Base-by-base conservation (phyloP, 2,329 filamentous ascomycete genomes). In the Aspergillus sojae region DNA sequence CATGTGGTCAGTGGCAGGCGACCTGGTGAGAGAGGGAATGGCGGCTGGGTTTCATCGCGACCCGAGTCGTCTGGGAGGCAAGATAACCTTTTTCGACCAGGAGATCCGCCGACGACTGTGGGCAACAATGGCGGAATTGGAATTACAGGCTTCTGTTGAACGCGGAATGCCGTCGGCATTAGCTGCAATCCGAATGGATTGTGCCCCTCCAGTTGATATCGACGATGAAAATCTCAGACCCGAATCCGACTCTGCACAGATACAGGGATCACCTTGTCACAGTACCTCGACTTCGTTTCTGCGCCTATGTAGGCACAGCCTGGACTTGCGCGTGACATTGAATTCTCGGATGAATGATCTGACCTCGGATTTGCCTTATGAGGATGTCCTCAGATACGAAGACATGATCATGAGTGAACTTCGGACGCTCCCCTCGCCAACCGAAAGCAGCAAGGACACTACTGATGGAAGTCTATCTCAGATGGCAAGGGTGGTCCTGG, bases 11-110 rank as follows among this genome's bases (percentile, higher is more conserved):
- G 75, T 79, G 11, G 76, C 79, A 2, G 83, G 83, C 1, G 79
- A 78, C 28, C 65, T 86, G 5, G 65, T 86, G 7, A 74, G 82
- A 19, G 77, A 81, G 43, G 83, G 81, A 45, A 80, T 86, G 72
- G 75, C 82, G 34, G 77, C 80, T 12, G 84, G 84, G 1, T 73
- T 86, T 54, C 84, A 86, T 69, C 79, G 83, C 21, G 79, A 84
- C 55, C 80, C 83, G 0, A 74, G 72, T 5, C 66, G 78, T 68
- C 63, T 78, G 65, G 66, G 76, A 62, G 70, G 77, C 62, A 68
- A 70, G 30, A 76, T 79, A 11, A 76, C 75, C 3, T 71, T 77
- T 2, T 83, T 83, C 34, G 82, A 85, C 46, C 80, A 82, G 59
- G 82, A 85, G 62, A 82, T 85, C 0, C 43, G 43, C 10, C 43